phyloP scores from a whole-genome alignment of 768 basidiomycete genomes.

The Mycena indigotica region DNA sequence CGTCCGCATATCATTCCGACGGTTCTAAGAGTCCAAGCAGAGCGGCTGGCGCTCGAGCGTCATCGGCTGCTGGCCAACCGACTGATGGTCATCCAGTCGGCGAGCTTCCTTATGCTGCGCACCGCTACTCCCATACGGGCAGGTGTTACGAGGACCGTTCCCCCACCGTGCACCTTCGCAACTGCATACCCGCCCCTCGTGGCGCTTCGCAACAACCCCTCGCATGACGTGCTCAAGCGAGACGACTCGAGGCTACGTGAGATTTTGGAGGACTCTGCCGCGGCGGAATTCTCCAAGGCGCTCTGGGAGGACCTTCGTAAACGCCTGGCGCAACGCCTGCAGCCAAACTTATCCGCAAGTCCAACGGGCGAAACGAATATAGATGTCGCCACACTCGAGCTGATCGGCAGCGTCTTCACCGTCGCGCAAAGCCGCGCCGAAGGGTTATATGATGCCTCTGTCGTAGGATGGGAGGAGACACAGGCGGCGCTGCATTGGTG shows the following conservation, averaged over 20 bases:
- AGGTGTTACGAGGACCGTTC: neutral
- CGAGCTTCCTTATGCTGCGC: neutral
- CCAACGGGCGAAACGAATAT: too few relatives aligned
- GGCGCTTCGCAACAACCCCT: neutral
- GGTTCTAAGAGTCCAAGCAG: neutral
- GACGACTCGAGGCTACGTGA: neutral
- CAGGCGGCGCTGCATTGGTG: neutral
- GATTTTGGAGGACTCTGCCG: neutral
- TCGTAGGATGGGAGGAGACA: constrained; percentile 6
- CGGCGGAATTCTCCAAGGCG: neutral
- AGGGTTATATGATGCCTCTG: neutral
- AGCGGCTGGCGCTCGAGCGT: constrained; percentile 8
- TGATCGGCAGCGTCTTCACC: constrained; percentile 4
- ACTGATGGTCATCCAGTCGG: neutral
- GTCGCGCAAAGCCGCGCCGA: too few relatives aligned
- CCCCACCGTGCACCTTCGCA: constrained; percentile 1
- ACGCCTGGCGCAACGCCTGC: neutral
- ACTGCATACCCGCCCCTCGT: neutral
- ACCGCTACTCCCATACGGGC: neutral
- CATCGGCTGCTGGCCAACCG: neutral
- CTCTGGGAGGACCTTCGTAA: neutral
- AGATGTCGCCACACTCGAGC: neutral
- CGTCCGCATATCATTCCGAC: neutral
- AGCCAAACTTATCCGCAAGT: too few relatives aligned
- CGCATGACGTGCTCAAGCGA: neutral